These are phyloP conservation scores for Boletus coccyginus DNA, from an alignment of 768 basidiomycete genomes.

Conservation along the genomic window DNA sequence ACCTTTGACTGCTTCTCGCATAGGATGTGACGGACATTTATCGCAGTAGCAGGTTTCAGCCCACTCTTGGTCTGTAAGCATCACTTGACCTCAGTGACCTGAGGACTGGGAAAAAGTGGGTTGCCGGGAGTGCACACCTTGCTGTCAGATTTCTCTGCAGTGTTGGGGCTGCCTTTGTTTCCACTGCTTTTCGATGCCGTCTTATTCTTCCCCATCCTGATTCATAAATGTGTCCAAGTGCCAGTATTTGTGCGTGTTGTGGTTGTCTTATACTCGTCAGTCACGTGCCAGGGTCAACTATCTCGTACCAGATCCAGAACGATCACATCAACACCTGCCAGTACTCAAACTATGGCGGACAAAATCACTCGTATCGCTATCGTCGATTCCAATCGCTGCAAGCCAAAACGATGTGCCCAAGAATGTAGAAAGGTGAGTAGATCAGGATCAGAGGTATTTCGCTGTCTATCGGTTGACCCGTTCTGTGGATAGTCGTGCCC, in stretches of 20 bases:
- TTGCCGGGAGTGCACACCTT: constrained; percentile 21
- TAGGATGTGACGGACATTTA: constrained; percentile 85
- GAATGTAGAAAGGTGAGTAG: constrained; percentile 90
- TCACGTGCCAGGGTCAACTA: constrained; percentile 14
- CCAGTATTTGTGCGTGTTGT: not conserved
- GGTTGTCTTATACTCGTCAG: constrained; percentile 3
- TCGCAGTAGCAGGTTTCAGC: constrained; percentile 74
- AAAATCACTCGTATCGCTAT: constrained; percentile 99
- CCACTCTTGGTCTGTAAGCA: constrained; percentile 48
- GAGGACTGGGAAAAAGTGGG: not conserved
- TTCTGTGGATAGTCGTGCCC: constrained; percentile 72
- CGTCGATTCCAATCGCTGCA: constrained; percentile 88
- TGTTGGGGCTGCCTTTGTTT: constrained; percentile 15
- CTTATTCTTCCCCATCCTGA: constrained; percentile 30
- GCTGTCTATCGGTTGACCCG: constrained; percentile 7
- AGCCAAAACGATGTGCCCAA: constrained; percentile 94
- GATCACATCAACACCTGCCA: constrained; percentile 6
- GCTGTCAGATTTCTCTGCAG: constrained; percentile 17
- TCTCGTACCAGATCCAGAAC: not conserved
- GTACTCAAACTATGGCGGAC: constrained; percentile 61
- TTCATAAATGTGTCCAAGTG: not conserved
- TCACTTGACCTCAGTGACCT: not conserved
- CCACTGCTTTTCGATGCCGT: constrained; percentile 17
- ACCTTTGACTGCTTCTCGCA: constrained; percentile 87
- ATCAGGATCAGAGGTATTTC: constrained; percentile 2